Evolutionary conservation across 345 rosid genomes (phyloP), one percentile per base, ranked within the genome.

Genomic region (Combretum micranthum): DNA sequence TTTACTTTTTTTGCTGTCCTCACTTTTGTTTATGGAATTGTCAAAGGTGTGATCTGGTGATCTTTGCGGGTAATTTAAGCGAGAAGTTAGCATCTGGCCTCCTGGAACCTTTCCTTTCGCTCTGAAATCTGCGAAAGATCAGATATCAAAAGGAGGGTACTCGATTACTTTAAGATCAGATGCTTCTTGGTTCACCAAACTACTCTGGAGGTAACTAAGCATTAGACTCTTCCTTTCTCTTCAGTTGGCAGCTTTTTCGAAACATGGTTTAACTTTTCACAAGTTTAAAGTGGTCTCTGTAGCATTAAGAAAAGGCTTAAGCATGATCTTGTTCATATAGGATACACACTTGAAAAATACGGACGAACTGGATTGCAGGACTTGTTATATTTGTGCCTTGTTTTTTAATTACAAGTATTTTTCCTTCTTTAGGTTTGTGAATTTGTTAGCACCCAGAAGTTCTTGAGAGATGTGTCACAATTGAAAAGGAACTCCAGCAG

Each of bases 371-470:
- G 9, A 32, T 32, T 7, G 39, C 9, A 1, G 9, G 39, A 32
- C 1, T 32, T 32, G 7, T 32, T 32, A 32, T 32, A 32, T 32
- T 44, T 6, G 17, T 37, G 1, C 4, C 17, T 57, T 57, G 60
- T 39, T 44, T 2, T 12, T 50, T n/a, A 15, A 13, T 39, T 47
- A 16, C 50, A 20, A 1, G 22, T 59, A 48, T 17, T 32, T 6
- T 19, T 37, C 52, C 56, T 42, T 37, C 12, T 21, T 52, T 75
- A 93, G 97, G 72, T 87, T 94, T 73, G 97, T 94, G 73, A 75
- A 87, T 94, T 94, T 76, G 93, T 90, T 56, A 84, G 82, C 64
- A 76, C 96, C 99, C 97, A 18, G 99, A 94, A 82, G 78, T 85
- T 79, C 93, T 94, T 60, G 99, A 94, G 87, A 83, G 99, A 77